phyloP scores from a whole-genome alignment of 2,329 filamentous ascomycete genomes.

The Aspergillus puulaauensis region DNA sequence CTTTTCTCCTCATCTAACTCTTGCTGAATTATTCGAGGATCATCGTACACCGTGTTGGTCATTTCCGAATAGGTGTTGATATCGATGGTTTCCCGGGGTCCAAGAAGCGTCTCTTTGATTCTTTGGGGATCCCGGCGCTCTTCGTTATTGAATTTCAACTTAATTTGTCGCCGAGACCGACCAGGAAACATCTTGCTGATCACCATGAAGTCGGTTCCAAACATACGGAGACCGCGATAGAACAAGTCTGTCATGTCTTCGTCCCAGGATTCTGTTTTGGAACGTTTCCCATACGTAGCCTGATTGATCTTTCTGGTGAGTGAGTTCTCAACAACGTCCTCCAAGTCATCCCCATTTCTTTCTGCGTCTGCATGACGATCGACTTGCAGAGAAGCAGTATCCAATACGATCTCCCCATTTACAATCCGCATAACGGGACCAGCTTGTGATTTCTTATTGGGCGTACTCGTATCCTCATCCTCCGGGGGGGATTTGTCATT shows the following conservation, averaged over 20 bases:
- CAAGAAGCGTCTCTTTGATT: conserved; percentile 53
- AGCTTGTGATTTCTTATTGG: conserved; percentile 28
- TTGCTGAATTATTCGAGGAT: conserved; percentile 39
- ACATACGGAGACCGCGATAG: conserved; percentile 62
- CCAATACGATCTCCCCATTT: conserved; percentile 58
- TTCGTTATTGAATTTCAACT: conserved; percentile 63
- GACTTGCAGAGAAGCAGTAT: conserved; percentile 53
- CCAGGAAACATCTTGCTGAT: conserved; percentile 63
- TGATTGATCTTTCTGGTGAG: conserved; percentile 49
- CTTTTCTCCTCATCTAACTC: conserved; percentile 47
- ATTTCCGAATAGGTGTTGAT: conserved; percentile 46
- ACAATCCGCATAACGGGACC: conserved; percentile 54
- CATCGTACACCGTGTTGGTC: conserved; percentile 46
- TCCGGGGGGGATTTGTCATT: conserved; percentile 23
- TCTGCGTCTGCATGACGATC: conserved; percentile 56
- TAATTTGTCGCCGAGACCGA: conserved; percentile 60
- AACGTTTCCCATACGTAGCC: conserved; percentile 48
- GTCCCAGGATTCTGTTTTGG: conserved; percentile 57
- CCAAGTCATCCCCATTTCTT: conserved; percentile 46
- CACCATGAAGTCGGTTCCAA: conserved; percentile 65
- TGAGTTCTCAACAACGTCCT: conserved; percentile 47
- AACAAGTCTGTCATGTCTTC: conserved; percentile 60
- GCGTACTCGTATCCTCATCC: conserved; percentile 16
- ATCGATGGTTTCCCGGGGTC: conserved; percentile 44
- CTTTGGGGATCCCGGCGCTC: conserved; percentile 55